phyloP scores from a whole-genome alignment of 163 green algal genomes.

The Scenedesmus sp. region DNA sequence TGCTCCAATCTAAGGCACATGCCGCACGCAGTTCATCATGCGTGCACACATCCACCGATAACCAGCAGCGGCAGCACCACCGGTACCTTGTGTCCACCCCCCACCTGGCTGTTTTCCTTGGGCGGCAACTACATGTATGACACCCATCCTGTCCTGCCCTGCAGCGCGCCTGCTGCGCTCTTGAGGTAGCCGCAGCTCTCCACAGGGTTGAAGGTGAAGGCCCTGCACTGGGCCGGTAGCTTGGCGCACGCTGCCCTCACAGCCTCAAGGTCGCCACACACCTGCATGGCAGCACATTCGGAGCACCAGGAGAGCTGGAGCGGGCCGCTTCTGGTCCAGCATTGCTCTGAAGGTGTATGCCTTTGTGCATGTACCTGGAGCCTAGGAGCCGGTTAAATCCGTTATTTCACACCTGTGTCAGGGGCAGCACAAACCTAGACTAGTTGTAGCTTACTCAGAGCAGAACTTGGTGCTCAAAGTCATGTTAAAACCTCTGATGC shows the following conservation, averaged over 20 bases:
- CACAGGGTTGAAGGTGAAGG: background rate
- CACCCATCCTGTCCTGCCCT: background rate
- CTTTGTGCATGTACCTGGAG: too few species aligned
- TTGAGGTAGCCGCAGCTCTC: constrained; percentile 31
- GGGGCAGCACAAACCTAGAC: too few species aligned
- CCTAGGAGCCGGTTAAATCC: too few species aligned
- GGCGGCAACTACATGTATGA: background rate
- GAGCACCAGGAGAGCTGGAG: background rate
- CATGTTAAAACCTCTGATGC: too few species aligned
- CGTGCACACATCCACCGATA: too few species aligned
- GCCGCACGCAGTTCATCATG: background rate
- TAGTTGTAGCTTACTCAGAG: too few species aligned
- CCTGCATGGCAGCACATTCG: background rate
- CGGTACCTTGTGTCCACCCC: too few species aligned
- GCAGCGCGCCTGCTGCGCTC: background rate
- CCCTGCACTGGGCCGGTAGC: background rate
- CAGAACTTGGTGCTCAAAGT: too few species aligned
- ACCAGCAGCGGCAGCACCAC: background rate
- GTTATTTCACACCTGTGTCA: too few species aligned
- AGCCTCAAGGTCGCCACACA: constrained; percentile 5
- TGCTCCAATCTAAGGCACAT: background rate
- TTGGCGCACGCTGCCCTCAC: background rate
- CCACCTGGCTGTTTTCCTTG: background rate
- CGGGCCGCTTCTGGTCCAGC: too few species aligned
- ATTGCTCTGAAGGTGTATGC: too few species aligned